Evolutionary conservation across 2,329 filamentous ascomycete genomes (phyloP).

Genomic region (Colletotrichum viniferum): DNA sequence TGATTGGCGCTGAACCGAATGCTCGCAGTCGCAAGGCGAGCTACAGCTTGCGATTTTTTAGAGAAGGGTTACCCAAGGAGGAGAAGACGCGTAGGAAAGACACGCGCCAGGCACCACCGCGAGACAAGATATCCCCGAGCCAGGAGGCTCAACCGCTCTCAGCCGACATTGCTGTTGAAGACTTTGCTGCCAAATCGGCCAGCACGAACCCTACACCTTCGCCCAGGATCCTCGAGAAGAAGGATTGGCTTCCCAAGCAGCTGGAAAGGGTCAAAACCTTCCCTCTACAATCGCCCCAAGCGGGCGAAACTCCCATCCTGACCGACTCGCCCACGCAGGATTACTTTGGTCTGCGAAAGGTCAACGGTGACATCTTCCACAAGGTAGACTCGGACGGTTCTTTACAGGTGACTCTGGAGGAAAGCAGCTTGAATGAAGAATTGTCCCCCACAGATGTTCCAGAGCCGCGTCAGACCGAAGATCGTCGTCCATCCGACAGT

Average conservation of each 20-base stretch:
- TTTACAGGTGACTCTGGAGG: background rate
- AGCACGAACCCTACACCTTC: slow-evolving; percentile 18
- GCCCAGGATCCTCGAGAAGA: slow-evolving; percentile 25
- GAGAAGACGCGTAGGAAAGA: slow-evolving; percentile 62
- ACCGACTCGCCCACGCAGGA: slow-evolving; percentile 22
- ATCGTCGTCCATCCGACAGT: slow-evolving; percentile 41
- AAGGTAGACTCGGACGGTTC: slow-evolving; percentile 15
- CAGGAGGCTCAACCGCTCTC: slow-evolving; percentile 30
- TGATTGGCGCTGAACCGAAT: slow-evolving; percentile 65
- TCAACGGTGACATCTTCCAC: slow-evolving; percentile 22
- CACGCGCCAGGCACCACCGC: slow-evolving; percentile 32
- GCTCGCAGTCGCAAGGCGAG: slow-evolving; percentile 71
- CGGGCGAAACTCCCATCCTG: slow-evolving; percentile 14
- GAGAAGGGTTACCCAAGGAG: slow-evolving; percentile 65
- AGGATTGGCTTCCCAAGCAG: slow-evolving; percentile 18
- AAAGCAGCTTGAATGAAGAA: background rate
- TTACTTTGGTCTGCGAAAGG: slow-evolving; percentile 21
- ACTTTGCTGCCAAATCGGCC: slow-evolving; percentile 13
- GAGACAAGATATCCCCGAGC: slow-evolving; percentile 46
- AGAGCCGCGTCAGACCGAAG: slow-evolving; percentile 13
- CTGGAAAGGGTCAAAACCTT: slow-evolving; percentile 15
- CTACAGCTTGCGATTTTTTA: slow-evolving; percentile 70
- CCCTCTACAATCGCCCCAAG: slow-evolving; percentile 15
- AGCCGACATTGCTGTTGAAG: slow-evolving; percentile 19
- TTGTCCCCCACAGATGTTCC: background rate